These are phyloP conservation scores for Limonium bicolor DNA, from an alignment of 148 eudicot genomes.

Conservation along the genomic window DNA sequence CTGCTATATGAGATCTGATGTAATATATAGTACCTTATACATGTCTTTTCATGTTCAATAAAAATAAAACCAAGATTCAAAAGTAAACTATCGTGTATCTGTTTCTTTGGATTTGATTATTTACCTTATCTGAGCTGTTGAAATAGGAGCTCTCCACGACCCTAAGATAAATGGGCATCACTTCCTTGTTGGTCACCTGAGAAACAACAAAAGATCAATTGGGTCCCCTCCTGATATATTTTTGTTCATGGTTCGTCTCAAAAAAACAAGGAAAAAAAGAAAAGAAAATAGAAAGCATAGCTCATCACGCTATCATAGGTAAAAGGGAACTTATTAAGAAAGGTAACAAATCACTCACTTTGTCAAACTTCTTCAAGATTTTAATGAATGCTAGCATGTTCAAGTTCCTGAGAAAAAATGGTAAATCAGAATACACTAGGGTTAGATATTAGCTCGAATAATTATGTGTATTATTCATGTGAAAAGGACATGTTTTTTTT, in stretches of 20 bases:
- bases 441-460: not conserved
- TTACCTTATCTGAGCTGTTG: slow-evolving; percentile 90
- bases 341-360: slow-evolving; percentile 36
- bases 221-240: not conserved
- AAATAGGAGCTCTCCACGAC: slow-evolving; percentile 94
- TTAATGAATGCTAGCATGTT: slow-evolving; percentile 91
- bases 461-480: not conserved
- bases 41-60: not conserved
- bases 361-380: slow-evolving; percentile 87
- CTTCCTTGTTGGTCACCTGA: slow-evolving; percentile 84
- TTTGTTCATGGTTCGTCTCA: not conserved
- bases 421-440: slow-evolving; percentile 7
- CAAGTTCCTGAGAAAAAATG: slow-evolving; percentile 57
- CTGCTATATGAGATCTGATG: not conserved
- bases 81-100: too few species aligned
- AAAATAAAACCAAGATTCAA: too few species aligned
- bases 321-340: not conserved
- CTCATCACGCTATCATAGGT: too few species aligned
- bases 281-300: too few species aligned
- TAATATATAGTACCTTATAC: not conserved
- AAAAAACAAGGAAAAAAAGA: too few species aligned
- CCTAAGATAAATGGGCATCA: slow-evolving; percentile 62
- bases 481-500: not conserved
- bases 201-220: slow-evolving; percentile 3
- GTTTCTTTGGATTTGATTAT: not conserved